Evolutionary conservation across 768 basidiomycete species (phyloP).

Genomic region (Tricholoma saponaceum): DNA sequence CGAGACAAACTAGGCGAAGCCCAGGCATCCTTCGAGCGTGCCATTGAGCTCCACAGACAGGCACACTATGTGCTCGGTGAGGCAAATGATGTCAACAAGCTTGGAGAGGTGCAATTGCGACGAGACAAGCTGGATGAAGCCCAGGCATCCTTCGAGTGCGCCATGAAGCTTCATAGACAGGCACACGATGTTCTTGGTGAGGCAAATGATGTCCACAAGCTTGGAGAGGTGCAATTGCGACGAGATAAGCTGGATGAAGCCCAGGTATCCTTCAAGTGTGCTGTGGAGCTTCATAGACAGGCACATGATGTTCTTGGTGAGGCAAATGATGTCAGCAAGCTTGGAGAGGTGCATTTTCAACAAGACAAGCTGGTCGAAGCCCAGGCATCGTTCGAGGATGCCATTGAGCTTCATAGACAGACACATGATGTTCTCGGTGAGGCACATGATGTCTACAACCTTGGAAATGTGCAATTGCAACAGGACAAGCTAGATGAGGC

Average conservation of each 20-base stretch:
- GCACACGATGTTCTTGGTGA: background rate
- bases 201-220: background rate
- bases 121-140: too few relatives aligned
- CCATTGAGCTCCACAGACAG: constrained; percentile 14
- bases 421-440: background rate
- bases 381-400: too few relatives aligned
- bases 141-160: background rate
- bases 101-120: constrained; percentile 10
- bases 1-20: too few relatives aligned
- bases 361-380: too few relatives aligned
- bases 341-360: too few relatives aligned
- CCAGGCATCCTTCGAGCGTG: constrained; percentile 11
- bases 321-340: too few relatives aligned
- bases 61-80: constrained; percentile 12
- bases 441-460: background rate
- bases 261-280: too few relatives aligned
- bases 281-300: too few relatives aligned
- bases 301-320: background rate
- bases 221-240: too few relatives aligned
- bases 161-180: background rate
- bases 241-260: too few relatives aligned
- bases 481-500: too few relatives aligned
- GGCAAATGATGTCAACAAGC: constrained; percentile 12
- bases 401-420: too few relatives aligned
- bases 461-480: background rate